Evolutionary conservation across 768 basidiomycete species (phyloP), one percentile per base, ranked within the genome.

Genomic region (Termitomyces sp.): DNA sequence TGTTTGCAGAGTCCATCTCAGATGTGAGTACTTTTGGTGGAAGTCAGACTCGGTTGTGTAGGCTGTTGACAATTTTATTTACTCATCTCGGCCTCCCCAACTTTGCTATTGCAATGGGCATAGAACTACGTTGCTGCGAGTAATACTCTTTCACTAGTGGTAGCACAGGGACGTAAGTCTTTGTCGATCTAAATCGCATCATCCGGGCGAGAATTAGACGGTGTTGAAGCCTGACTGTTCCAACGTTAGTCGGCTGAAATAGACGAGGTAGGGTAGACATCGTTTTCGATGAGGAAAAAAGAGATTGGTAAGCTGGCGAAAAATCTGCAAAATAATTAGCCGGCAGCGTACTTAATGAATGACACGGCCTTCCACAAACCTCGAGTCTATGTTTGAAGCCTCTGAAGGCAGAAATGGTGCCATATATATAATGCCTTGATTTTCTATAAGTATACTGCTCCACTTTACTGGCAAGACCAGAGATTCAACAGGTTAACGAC

Each of bases 151-250:
- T 67, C 16, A 71, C 66, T 8, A 74, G 57, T 0, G 67, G 66
- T 4, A 67, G 56, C 5, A 64, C 37, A 7, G 71, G 75, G 2
- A 74, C 66, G 32, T 69, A 65, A 5, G 52, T 42, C 8, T 59
- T 58, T 10, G 59, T 62, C 7, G 62, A 55, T 29, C 55, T 53
- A 11, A 48, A 55, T n/a, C 63, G 61, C 2, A 66, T 63, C 19
- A 67, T 53, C 7, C 62, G 68, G 19, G 80, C 75, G 37, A 82
- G 71, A 4, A 79, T 77, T 25, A 82, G 68, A 2, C 81, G 75
- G 67, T 83, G 82, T 40, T 65, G 51, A n/a, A n/a, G n/a, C 8
- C 49, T 46, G 10, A 72, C 29, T 1, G 61, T 43, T 29, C 79
- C 80, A 9, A 81, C 64, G 35, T 67, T 60, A 53, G 70, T 65